Evolutionary conservation across 2,329 filamentous ascomycete genomes (phyloP).

Genomic region (Ilyonectria robusta): DNA sequence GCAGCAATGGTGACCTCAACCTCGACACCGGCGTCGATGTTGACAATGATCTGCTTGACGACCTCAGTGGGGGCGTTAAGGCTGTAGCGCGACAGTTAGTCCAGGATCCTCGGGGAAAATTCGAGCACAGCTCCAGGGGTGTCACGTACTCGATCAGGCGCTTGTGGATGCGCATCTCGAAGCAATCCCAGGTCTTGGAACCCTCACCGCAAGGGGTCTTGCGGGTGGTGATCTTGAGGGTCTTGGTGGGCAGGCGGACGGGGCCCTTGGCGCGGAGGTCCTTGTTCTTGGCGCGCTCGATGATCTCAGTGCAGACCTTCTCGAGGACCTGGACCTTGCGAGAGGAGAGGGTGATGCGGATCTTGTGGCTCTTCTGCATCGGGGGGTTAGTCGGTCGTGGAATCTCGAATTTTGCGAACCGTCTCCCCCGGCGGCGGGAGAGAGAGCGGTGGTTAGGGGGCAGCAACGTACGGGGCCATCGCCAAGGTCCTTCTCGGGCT

Average conservation of each 20-base stretch:
- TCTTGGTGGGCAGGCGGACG: constrained; percentile 97
- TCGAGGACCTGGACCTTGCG: constrained; percentile 96
- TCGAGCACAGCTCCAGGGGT: not conserved
- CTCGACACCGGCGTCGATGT: constrained; percentile 94
- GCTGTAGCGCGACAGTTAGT: constrained; percentile 58
- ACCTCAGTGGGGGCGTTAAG: constrained; percentile 98
- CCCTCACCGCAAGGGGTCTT: constrained; percentile 99
- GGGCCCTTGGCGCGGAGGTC: constrained; percentile 98
- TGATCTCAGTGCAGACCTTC: constrained; percentile 98
- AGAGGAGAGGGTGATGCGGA: constrained; percentile 96
- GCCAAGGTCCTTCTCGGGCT: constrained; percentile 93
- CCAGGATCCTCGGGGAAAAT: not conserved
- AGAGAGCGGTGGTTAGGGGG: not conserved
- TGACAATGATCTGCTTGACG: constrained; percentile 97
- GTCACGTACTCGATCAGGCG: constrained; percentile 89
- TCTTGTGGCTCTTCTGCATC: constrained; percentile 90
- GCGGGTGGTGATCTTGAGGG: constrained; percentile 94
- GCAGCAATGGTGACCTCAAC: constrained; percentile 94
- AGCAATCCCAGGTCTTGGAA: constrained; percentile 99
- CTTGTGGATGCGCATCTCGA: constrained; percentile 99
- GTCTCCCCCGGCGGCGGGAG: not conserved
- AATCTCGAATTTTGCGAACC: constrained; percentile 11
- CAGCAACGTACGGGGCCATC: constrained; percentile 82
- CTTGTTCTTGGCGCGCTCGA: constrained; percentile 99
- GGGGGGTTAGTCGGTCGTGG: constrained; percentile 33